Base-by-base conservation (phyloP, 2,329 filamentous ascomycete genomes). In the Fusarium kyushuense region DNA sequence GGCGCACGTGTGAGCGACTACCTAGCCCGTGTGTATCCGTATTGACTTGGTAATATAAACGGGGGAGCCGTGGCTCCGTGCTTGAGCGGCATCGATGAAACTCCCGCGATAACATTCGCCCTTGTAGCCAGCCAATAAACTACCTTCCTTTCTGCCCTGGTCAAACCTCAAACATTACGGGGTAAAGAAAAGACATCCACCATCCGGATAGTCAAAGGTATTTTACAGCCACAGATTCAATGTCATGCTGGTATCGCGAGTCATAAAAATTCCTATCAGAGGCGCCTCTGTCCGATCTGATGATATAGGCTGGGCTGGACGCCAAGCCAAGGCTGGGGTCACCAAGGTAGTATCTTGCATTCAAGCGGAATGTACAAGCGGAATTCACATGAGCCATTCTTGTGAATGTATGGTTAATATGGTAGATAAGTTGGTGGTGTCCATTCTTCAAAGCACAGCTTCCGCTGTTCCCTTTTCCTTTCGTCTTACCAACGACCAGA, bases 101-200 rank as follows among this genome's bases (percentile, higher is more conserved):
- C 71, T 61, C 40, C 59, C 42, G 36, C 40, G 36, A 52, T 58
- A 54, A 60, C 38, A 40, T 36, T n/a, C 41, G 48, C 59, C 64
- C 70, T 63, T 54, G 54, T 63, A 70, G 54, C 63, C 42, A 72
- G 54, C 67, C 64, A 65, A 69, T 71, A 60, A 38, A 43, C 38
- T 38, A 16, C 27, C 19, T n/a, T 27, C 8, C 21, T 41, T 32
- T 40, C 30, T 23, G 54, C 56, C 66, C 71, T 62, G 54, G 71
- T 65, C 57, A 43, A 64, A 72, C 46, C 69, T 73, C 66, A 72
- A 73, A 73, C 71, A 66, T 45, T 48, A 58, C 54, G 66, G 68
- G 63, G 64, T 55, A 53, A 38, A 49, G 49, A 41, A 35, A 38
- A 46, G 10, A 40, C 30, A 49, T 49, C 32, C 43, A 47, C 30